Conservation (phyloP, 306 rosid genomes). For the Clitoria ternatea region DNA sequence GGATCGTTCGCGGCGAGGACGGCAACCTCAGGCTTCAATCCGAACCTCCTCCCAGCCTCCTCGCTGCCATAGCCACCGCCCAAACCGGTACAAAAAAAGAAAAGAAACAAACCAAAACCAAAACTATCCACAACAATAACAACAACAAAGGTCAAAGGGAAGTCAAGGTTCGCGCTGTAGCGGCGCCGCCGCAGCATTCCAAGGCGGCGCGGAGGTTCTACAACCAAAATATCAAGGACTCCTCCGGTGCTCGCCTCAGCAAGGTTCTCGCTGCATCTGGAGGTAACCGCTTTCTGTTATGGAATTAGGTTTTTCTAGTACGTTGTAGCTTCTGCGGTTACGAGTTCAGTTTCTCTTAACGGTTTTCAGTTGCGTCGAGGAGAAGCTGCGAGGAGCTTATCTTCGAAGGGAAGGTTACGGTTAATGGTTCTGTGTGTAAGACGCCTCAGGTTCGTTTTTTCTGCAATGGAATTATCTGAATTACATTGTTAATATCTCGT, state of each 20-base stretch:
- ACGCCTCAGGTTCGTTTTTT: conserved; percentile 66
- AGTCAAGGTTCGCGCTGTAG: conserved; percentile 15
- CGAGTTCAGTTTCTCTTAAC: background rate
- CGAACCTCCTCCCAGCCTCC: conserved; percentile 56
- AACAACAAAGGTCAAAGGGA: background rate
- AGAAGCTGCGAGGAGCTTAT: conserved; percentile 87
- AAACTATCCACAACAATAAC: too few species aligned
- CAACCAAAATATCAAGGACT: conserved; percentile 61
- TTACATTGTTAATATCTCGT: background rate
- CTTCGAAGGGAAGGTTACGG: conserved; percentile 77
- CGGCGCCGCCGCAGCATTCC: conserved; percentile 50
- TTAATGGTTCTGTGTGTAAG: conserved; percentile 80
- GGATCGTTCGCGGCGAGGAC: conserved; percentile 89
- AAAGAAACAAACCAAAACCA: conserved; percentile 14
- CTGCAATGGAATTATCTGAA: background rate
- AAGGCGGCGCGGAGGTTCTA: conserved; percentile 87
- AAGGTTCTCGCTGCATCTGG: conserved; percentile 96
- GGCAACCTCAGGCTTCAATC: conserved; percentile 65
- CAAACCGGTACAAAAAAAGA: conserved; percentile 41
- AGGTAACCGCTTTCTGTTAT: too few species aligned
- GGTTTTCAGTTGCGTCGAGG: conserved; percentile 78
- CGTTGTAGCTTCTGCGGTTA: too few species aligned
- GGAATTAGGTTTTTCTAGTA: too few species aligned
- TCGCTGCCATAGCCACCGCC: conserved; percentile 46
- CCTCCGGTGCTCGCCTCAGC: conserved; percentile 65